These are phyloP conservation scores for Fusarium burgessii DNA, from an alignment of 2,329 filamentous ascomycete genomes.

Conservation along the genomic window DNA sequence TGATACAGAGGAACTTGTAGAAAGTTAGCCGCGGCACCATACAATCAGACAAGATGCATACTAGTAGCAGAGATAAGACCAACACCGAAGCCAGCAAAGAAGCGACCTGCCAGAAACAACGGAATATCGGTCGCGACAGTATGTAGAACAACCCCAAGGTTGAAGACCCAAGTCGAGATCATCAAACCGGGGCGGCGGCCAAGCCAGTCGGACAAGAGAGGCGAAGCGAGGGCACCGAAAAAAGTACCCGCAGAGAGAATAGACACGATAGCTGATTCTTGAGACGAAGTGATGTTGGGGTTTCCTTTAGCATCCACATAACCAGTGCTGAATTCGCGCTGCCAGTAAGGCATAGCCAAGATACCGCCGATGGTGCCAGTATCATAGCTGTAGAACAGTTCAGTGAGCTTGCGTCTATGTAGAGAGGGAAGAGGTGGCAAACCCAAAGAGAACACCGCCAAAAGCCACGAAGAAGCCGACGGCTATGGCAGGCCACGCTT, in stretches of 20 bases:
- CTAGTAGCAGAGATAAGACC: constrained; percentile 77
- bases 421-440: neutral
- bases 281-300: constrained; percentile 59
- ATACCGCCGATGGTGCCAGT: constrained; percentile 69
- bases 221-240: constrained; percentile 75
- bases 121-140: constrained; percentile 69
- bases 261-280: constrained; percentile 75
- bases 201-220: constrained; percentile 71
- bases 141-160: constrained; percentile 75
- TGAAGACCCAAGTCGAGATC: constrained; percentile 71
- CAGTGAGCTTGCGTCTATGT: neutral
- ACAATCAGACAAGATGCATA: constrained; percentile 45
- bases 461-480: constrained; percentile 65
- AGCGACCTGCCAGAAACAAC: constrained; percentile 76
- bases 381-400: constrained; percentile 59
- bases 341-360: constrained; percentile 58
- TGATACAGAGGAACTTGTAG: constrained; percentile 75
- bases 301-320: constrained; percentile 44
- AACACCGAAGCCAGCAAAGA: constrained; percentile 80
- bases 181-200: constrained; percentile 75
- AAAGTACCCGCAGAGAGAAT: constrained; percentile 83
- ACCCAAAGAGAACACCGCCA: constrained; percentile 44
- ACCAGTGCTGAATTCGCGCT: constrained; percentile 50
- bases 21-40: neutral
- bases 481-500: constrained; percentile 70